These are phyloP conservation scores for Penicillium digitatum DNA, from an alignment of 2,329 filamentous ascomycete genomes.

Conservation along the genomic window DNA sequence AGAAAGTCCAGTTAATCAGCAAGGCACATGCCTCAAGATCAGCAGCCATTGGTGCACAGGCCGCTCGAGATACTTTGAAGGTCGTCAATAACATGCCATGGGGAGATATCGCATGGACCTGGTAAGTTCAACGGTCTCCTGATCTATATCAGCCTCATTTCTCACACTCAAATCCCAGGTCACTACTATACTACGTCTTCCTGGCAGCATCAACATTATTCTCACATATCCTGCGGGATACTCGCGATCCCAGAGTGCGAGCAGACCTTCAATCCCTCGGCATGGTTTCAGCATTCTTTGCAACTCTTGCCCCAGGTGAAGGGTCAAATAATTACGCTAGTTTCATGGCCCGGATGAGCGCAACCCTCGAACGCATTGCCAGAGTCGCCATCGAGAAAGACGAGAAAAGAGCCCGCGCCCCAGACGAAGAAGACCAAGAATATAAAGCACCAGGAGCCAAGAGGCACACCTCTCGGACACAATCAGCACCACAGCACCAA, in stretches of 20 bases:
- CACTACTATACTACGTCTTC: constrained; percentile 90
- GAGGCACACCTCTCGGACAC: constrained; percentile 24
- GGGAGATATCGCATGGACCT: constrained; percentile 87
- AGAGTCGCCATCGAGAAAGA: constrained; percentile 80
- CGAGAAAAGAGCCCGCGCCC: constrained; percentile 55
- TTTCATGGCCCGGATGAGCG: constrained; percentile 83
- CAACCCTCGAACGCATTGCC: constrained; percentile 88
- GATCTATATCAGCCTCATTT: neutral
- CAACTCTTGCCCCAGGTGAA: constrained; percentile 71
- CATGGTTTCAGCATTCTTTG: constrained; percentile 81
- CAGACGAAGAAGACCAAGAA: constrained; percentile 24
- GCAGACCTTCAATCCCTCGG: constrained; percentile 84
- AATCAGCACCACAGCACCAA: constrained; percentile 3
- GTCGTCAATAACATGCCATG: constrained; percentile 91
- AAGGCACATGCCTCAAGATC: constrained; percentile 78
- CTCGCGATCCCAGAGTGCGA: constrained; percentile 72
- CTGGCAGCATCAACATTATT: constrained; percentile 89
- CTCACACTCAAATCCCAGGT: constrained; percentile 44
- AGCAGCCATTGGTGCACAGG: constrained; percentile 79
- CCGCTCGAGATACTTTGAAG: constrained; percentile 83
- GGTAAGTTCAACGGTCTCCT: constrained; percentile 54
- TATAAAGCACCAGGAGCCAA: constrained; percentile 7
- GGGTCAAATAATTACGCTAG: constrained; percentile 79
- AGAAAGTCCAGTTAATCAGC: constrained; percentile 62
- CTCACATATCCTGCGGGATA: constrained; percentile 88